phyloP scores from a whole-genome alignment of 2,329 filamentous ascomycete genomes.

The Phialophora expanda region DNA sequence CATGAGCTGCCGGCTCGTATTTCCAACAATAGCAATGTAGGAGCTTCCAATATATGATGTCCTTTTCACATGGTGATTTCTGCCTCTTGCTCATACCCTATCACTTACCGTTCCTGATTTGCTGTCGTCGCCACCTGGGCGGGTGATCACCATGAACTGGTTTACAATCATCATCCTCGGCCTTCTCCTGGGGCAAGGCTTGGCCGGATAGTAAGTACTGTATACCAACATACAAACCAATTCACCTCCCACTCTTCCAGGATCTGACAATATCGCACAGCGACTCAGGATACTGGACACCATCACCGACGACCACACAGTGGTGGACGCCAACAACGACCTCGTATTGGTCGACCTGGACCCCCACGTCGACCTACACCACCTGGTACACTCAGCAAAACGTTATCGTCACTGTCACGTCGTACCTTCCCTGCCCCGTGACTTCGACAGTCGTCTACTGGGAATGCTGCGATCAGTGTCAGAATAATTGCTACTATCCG shows the following conservation, averaged over 20 bases:
- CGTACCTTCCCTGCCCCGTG: constrained; percentile 31
- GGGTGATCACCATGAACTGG: constrained; percentile 12
- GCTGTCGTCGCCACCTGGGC: constrained; percentile 1
- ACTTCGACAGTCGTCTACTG: constrained; percentile 35
- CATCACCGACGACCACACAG: constrained; percentile 16
- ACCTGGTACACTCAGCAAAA: constrained; percentile 31
- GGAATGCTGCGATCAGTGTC: constrained; percentile 36
- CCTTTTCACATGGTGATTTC: not conserved
- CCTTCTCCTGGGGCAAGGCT: constrained; percentile 14
- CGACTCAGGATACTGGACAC: constrained; percentile 33
- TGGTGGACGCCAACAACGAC: constrained; percentile 37
- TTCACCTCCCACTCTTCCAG: not conserved
- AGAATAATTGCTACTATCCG: constrained; percentile 28
- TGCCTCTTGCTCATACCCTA: constrained; percentile 3
- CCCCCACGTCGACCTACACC: constrained; percentile 33
- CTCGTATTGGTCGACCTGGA: constrained; percentile 34
- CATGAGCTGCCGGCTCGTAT: not conserved
- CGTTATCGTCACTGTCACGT: constrained; percentile 36
- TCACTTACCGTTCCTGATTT: constrained; percentile 6
- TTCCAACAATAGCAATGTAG: not conserved
- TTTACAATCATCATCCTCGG: constrained; percentile 12
- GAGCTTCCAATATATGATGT: not conserved
- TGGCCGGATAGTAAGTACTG: constrained; percentile 24
- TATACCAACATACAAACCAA: not conserved
- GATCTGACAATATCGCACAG: constrained; percentile 9